Evolutionary conservation across 805 yeast genomes (phyloP).

Genomic region (Yamadazyma phyllophila): DNA sequence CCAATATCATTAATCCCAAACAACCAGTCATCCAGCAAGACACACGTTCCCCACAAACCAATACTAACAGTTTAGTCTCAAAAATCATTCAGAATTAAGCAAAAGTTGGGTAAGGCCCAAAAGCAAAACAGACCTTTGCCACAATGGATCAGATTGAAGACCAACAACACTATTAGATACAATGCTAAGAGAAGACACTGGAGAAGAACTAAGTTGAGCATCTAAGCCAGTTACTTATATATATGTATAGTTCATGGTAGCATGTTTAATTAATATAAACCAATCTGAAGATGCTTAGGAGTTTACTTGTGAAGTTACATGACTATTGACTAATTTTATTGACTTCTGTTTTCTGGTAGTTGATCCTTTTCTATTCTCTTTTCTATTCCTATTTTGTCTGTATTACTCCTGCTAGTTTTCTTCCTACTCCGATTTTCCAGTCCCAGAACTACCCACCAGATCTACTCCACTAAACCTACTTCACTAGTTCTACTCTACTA

Average conservation of each 20-base stretch:
- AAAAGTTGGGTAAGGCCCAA: slow-evolving; percentile 97
- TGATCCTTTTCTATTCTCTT: too few relatives aligned
- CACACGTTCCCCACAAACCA: neutral
- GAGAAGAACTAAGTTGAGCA: slow-evolving; percentile 99
- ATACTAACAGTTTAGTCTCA: slow-evolving; percentile 62
- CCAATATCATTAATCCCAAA: too few relatives aligned
- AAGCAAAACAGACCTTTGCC: slow-evolving; percentile 99
- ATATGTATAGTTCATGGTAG: slow-evolving; percentile 7
- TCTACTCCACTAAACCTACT: too few relatives aligned
- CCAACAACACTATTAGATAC: slow-evolving; percentile 96
- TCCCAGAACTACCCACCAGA: too few relatives aligned
- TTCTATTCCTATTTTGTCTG: too few relatives aligned
- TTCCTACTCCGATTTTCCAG: too few relatives aligned
- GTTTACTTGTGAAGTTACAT: too few relatives aligned
- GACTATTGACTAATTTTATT: too few relatives aligned
- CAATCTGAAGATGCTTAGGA: neutral
- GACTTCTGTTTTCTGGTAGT: too few relatives aligned
- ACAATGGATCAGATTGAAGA: slow-evolving; percentile 98
- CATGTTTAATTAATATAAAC: slow-evolving; percentile 9
- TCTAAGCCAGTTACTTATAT: slow-evolving; percentile 50
- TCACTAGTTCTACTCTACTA: too few relatives aligned
- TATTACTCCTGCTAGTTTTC: too few relatives aligned
- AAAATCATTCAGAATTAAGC: slow-evolving; percentile 95
- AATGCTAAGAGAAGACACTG: slow-evolving; percentile 99
- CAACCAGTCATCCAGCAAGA: too few relatives aligned